Base-by-base conservation (phyloP, 1,284 basidiomycete species). In the Heterobasidion annosum region DNA sequence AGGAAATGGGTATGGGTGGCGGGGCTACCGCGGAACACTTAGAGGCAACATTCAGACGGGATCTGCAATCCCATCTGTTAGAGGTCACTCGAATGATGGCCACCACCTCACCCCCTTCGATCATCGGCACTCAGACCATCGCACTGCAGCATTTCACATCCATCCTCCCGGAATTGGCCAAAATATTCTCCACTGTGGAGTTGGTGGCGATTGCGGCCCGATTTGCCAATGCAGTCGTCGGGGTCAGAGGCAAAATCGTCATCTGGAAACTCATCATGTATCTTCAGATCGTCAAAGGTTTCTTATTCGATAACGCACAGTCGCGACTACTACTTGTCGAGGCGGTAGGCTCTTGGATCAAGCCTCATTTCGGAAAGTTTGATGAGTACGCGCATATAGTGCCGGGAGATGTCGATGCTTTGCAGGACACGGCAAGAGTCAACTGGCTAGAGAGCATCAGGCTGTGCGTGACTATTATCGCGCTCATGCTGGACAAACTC, bases 261-360 rank as follows among this genome's bases (percentile, higher is more conserved):
- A 85, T 95, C 51, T 95, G 93, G 88, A 96, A 95, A 70, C 78
- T 98, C 51, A 85, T 97, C 58, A 88, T 97, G 79, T 91, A 96
- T 64, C 76, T 95, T 45, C 93, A 97, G 65, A 82, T 98, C 54
- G 89, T 93, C 42, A 91, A 90, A 64, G 86, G 89, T 12, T 86
- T 90, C 67, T 71, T 97, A 43, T 97, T 98, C 64, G 91, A 95
- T 62, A 83, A 88, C 58, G 72, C 85, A 3, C 79, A 89, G 55
- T 87, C 90, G 8, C 83, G 96, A 13, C 78, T 86, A 0, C 72
- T 91, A 13, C 76, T 99, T 18, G 85, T 97, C 6, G 95, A 97
- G 55, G 85, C 88, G 33, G 82, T 98, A 40, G 85, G 94, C 3
- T 80, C 88, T 19, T 98, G 94, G 93, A 87, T 98, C 61, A 96